A percentile compares a stretch with the other conserved stretches of the same genome.
Conservation (phyloP, 345 rosid genomes). For the Chamaenerion angustifolium region DNA sequence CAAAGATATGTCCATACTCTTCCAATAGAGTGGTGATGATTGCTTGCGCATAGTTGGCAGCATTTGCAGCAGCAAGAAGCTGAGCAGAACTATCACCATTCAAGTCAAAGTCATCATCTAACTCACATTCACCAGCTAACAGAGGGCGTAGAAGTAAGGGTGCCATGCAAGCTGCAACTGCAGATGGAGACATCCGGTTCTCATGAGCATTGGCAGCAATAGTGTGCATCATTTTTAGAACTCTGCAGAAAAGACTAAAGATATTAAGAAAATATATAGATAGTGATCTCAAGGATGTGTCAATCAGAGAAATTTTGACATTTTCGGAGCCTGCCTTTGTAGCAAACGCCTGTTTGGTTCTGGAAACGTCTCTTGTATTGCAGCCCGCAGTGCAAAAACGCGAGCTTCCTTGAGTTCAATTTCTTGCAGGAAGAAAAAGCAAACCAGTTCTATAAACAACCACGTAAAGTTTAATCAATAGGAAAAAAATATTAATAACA, state of each 20-base stretch:
- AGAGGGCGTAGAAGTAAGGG: constrained; percentile 90
- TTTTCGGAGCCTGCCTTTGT: constrained; percentile 42
- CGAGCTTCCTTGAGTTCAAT: constrained; percentile 84
- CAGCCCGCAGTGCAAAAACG: constrained; percentile 67
- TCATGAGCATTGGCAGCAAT: constrained; percentile 70
- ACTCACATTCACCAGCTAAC: constrained; percentile 92
- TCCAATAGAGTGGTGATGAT: constrained; percentile 73
- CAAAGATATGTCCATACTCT: constrained; percentile 76
- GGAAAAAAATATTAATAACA: constrained; percentile 12
- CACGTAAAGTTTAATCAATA: background rate
- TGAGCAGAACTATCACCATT: constrained; percentile 89
- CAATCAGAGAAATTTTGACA: no score
- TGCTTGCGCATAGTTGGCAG: constrained; percentile 93
- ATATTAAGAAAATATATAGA: background rate
- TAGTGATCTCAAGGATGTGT: background rate
- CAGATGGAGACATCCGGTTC: constrained; percentile 92
- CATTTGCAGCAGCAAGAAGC: constrained; percentile 99
- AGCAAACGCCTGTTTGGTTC: constrained; percentile 91
- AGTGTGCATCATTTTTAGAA: constrained; percentile 88
- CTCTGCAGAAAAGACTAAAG: constrained; percentile 32
- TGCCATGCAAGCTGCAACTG: constrained; percentile 99
- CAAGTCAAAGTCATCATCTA: constrained; percentile 79
- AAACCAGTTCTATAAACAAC: constrained; percentile 7
- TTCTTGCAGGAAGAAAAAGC: constrained; percentile 34
- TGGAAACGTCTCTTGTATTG: constrained; percentile 86